Percentiles rank a stretch among this genome's conserved stretches.
phyloP scores from a whole-genome alignment of 352 stramenopile genomes.

The Saprolegnia diclina region DNA sequence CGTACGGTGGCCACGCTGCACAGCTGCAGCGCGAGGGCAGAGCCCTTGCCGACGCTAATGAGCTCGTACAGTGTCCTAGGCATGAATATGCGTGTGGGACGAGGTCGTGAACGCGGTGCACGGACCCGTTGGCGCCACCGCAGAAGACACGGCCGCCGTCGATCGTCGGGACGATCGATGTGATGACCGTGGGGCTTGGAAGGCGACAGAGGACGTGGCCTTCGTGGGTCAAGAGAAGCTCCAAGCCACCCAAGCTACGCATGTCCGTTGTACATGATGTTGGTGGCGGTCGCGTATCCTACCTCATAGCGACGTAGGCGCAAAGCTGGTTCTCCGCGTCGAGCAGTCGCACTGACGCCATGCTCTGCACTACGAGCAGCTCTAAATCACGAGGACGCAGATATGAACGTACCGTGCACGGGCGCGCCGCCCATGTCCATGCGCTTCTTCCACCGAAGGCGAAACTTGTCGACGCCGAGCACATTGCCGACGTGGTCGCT shows the following conservation, averaged over 20 bases:
- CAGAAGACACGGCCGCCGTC: background rate
- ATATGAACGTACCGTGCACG: background rate
- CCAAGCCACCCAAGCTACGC: constrained; percentile 15
- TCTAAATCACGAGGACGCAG: background rate
- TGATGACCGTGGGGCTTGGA: constrained; percentile 1
- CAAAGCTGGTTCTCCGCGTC: constrained; percentile 21
- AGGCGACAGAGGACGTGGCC: constrained; percentile 7
- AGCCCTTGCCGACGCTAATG: background rate
- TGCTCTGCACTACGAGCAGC: background rate
- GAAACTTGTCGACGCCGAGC: constrained; percentile 10
- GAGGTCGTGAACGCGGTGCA: too few species aligned
- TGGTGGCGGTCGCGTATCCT: background rate
- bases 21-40: background rate
- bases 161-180: background rate
- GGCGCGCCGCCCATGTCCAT: constrained; percentile 8
- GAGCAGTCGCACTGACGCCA: constrained; percentile 9
- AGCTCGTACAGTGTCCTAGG: constrained; percentile 13
- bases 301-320: constrained; percentile 24
- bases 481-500: constrained; percentile 23
- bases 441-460: constrained; percentile 14
- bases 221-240: constrained; percentile 12
- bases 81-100: too few species aligned
- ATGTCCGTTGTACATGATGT: background rate
- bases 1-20: background rate
- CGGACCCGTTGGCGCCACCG: constrained; percentile 10